Base-by-base conservation (phyloP, 2,329 filamentous ascomycete genomes). In the Fusarium sp. region DNA sequence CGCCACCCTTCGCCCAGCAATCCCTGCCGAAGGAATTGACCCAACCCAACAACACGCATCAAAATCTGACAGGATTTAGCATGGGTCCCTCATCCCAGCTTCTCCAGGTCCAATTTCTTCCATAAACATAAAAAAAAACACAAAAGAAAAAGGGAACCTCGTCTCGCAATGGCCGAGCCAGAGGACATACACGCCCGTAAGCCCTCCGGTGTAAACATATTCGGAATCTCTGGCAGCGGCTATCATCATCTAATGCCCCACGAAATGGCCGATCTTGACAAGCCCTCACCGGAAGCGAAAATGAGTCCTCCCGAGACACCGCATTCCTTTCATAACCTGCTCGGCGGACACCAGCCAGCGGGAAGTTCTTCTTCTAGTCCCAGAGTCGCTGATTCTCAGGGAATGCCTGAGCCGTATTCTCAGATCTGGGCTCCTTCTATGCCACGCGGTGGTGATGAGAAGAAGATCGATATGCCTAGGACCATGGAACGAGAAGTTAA, bases 211-310 rank as follows among this genome's bases (percentile, higher is more conserved):
- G 51, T 74, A 69, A 74, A 62, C 52, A 44, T 75, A 28, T 78
- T 77, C 51, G 74, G 73, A 15, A 77, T 51, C 32, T 70, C 50
- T 52, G 32, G 62, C 38, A 62, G 75, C 47, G 75, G 74, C 20
- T 78, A 78, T 45, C 68, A 67, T 54, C 69, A 69, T 30, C 55
- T 72, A 26, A 78, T 75, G 75, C 64, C 71, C 28, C 76, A 78
- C 61, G 77, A 78, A 38, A 63, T 78, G 62, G 63, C 62, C 24
- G 60, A 73, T 47, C 57, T 78, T 18, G 62, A 70, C 52, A 51
- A 57, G 38, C 28, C 62, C 15, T 72, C 54, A 57, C 63, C 68
- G 62, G 62, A 76, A 39, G 62, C 75, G 41, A 76, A 45, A 38
- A 55, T 36, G 54, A 26, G 50, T 52, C 70, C 76, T 20, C 75